Conservation (phyloP, 306 rosid genomes). For the Datisca glomerata region DNA sequence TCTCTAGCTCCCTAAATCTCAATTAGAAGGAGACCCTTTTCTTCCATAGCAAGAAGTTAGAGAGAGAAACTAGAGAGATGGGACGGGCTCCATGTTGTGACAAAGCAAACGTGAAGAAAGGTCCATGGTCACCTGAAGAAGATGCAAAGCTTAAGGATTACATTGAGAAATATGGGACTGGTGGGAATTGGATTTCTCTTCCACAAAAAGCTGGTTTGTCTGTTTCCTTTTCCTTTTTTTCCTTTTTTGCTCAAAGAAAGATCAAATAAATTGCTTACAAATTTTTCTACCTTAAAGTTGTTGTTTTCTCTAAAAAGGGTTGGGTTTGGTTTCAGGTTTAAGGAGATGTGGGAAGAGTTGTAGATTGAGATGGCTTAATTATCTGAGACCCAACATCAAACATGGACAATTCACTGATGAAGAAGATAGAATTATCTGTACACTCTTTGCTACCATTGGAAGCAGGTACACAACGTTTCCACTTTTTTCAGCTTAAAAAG, state of each 20-base stretch:
- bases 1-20: background rate
- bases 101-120: slow-evolving; percentile 52
- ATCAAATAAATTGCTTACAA: no score
- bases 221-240: background rate
- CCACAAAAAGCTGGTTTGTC: slow-evolving; percentile 50
- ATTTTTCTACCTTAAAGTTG: slow-evolving; percentile 1
- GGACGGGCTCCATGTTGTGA: slow-evolving; percentile 65
- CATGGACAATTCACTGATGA: slow-evolving; percentile 54
- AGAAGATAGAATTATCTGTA: slow-evolving; percentile 50
- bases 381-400: slow-evolving; percentile 50
- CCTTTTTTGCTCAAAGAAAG: no score
- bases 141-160: slow-evolving; percentile 40
- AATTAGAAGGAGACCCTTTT: background rate
- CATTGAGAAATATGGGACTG: slow-evolving; percentile 42
- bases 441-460: slow-evolving; percentile 46
- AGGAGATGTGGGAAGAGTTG: slow-evolving; percentile 60
- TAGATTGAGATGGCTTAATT: slow-evolving; percentile 62
- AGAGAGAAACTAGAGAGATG: slow-evolving; percentile 21
- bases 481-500: no score
- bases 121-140: slow-evolving; percentile 62
- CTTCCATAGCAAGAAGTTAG: background rate
- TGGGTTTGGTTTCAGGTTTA: slow-evolving; percentile 22
- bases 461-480: slow-evolving; percentile 33
- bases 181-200: slow-evolving; percentile 55
- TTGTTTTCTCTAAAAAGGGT: background rate